Percentiles rank a stretch among this genome's conserved stretches.
Evolutionary conservation across 345 rosid genomes (phyloP).

Genomic region (Eucalyptus polybractea): DNA sequence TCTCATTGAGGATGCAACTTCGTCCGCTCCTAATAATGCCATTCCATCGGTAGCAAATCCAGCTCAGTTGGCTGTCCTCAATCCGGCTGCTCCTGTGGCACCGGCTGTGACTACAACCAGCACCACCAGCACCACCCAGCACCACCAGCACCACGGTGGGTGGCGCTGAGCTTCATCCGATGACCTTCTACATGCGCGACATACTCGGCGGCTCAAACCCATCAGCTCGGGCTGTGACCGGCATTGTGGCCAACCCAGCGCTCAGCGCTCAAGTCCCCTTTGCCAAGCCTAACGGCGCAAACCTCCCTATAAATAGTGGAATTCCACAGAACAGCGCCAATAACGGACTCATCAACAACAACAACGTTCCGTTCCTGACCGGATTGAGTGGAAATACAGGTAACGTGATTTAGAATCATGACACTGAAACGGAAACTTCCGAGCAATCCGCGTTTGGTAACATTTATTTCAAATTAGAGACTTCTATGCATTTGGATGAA

Average conservation of each 20-base stretch:
- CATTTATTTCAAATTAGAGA: background rate
- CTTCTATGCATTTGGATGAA: background rate
- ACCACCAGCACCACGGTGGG: background rate
- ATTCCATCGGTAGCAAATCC: background rate
- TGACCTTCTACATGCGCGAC: conserved; percentile 75
- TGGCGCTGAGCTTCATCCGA: conserved; percentile 4
- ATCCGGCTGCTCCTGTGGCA: background rate
- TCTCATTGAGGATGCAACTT: conserved; percentile 12
- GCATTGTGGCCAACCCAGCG: conserved; percentile 58
- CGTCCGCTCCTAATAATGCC: background rate
- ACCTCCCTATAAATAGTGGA: conserved; percentile 56
- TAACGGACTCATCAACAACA: conserved; percentile 58
- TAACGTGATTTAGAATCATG: background rate
- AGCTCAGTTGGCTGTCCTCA: background rate
- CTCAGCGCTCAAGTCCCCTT: conserved; percentile 67
- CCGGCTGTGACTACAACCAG: background rate
- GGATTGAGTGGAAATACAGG: conserved; percentile 66
- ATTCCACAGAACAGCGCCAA: conserved; percentile 51
- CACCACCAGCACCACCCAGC: background rate
- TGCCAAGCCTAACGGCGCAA: conserved; percentile 77
- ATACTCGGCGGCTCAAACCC: conserved; percentile 75
- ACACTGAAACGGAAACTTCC: background rate
- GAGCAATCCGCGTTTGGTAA: background rate
- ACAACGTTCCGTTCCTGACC: conserved; percentile 70
- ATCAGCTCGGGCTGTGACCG: conserved; percentile 58